Evolutionary conservation across 2,329 filamentous ascomycete species (phyloP).

Genomic region (Trichoderma koningii): DNA sequence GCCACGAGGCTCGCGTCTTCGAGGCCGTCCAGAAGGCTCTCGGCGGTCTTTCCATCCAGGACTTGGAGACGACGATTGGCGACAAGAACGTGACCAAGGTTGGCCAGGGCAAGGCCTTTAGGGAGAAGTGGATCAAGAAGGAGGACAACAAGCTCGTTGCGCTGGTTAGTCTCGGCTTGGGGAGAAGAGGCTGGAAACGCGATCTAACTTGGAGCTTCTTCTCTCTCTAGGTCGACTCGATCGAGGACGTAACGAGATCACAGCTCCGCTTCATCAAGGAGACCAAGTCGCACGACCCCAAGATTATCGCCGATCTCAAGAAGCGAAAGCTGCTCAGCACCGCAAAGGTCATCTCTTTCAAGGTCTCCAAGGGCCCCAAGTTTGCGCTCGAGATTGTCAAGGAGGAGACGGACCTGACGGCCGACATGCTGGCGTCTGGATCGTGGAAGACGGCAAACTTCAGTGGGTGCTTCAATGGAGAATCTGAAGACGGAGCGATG

Average conservation of each 20-base stretch:
- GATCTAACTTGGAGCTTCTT: constrained; percentile 22
- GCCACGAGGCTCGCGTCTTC: constrained; percentile 81
- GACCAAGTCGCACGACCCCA: constrained; percentile 71
- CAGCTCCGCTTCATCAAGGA: constrained; percentile 73
- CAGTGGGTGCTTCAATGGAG: constrained; percentile 54
- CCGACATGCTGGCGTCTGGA: constrained; percentile 84
- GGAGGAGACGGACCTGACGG: constrained; percentile 93
- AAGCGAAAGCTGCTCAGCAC: constrained; percentile 88
- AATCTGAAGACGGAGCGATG: no score
- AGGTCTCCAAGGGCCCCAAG: constrained; percentile 79
- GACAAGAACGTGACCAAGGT: constrained; percentile 75
- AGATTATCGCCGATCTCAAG: constrained; percentile 77
- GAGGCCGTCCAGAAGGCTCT: constrained; percentile 70
- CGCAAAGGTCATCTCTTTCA: constrained; percentile 84
- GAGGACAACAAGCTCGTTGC: constrained; percentile 59
- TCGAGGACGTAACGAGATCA: constrained; percentile 76
- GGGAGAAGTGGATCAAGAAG: constrained; percentile 71
- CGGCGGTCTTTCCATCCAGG: constrained; percentile 78
- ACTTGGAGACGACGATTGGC: constrained; percentile 69
- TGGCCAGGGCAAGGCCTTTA: constrained; percentile 95
- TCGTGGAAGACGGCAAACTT: constrained; percentile 91
- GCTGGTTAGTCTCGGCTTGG: constrained; percentile 44
- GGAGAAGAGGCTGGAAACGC: no score
- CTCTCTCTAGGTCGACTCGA: constrained; percentile 62
- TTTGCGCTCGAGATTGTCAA: constrained; percentile 86